These are phyloP conservation scores for Whalleya microplaca DNA, from an alignment of 2,329 filamentous ascomycete species.

Conservation along the genomic window DNA sequence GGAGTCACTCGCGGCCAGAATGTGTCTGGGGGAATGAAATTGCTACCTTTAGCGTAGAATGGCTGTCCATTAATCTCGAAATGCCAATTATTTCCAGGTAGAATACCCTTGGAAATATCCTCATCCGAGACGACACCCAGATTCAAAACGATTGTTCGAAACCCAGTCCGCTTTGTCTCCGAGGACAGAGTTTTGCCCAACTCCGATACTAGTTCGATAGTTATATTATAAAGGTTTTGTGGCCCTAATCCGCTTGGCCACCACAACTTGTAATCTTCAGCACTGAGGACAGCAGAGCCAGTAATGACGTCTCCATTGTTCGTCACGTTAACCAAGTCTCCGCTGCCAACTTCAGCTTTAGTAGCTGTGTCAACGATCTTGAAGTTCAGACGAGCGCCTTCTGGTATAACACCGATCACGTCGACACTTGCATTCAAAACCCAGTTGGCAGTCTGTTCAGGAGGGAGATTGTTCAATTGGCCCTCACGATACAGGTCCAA, in stretches of 20 bases:
- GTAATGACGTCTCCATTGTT: conserved; percentile 48
- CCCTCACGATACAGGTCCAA: conserved; percentile 64
- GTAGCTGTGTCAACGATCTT: conserved; percentile 46
- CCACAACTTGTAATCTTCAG: conserved; percentile 56
- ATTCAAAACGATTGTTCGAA: conserved; percentile 65
- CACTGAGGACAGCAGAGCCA: conserved; percentile 49
- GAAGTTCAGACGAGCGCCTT: conserved; percentile 48
- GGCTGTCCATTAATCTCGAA: conserved; percentile 68
- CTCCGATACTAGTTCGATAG: conserved; percentile 44
- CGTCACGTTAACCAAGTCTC: conserved; percentile 14
- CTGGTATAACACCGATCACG: conserved; percentile 51
- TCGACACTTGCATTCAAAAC: conserved; percentile 65
- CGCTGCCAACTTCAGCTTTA: conserved; percentile 41
- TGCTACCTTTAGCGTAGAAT: conserved; percentile 67
- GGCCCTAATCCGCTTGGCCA: conserved; percentile 62
- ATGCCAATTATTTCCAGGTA: conserved; percentile 54
- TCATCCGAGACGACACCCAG: conserved; percentile 55
- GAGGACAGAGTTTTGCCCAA: conserved; percentile 43
- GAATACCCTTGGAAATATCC: conserved; percentile 57
- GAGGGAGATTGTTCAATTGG: conserved; percentile 61
- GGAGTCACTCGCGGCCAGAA: conserved; percentile 65
- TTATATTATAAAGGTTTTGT: conserved; percentile 62
- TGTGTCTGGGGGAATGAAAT: conserved; percentile 64
- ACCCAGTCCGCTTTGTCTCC: conserved; percentile 59
- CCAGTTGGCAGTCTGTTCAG: conserved; percentile 61